Evolutionary conservation across 805 yeast genomes (phyloP).

Genomic region (Schizosaccharomyces cryophilus): DNA sequence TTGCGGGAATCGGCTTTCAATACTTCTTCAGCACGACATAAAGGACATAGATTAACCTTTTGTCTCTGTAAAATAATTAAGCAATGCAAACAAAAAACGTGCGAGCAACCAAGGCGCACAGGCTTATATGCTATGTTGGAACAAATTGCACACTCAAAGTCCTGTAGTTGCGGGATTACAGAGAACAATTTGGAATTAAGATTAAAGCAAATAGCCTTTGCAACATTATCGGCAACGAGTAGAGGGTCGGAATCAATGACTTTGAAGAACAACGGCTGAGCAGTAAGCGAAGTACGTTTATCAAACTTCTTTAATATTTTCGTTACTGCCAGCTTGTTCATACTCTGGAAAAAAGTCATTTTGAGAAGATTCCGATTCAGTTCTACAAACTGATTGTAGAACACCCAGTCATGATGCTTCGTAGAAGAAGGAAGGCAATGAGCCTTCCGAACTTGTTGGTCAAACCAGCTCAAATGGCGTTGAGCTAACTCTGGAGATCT

Average conservation of each 20-base stretch:
- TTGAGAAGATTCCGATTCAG: constrained; percentile 32
- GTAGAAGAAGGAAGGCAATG: constrained; percentile 6
- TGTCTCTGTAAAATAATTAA: constrained; percentile 41
- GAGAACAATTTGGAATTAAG: constrained; percentile 28
- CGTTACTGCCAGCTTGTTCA: constrained; percentile 37
- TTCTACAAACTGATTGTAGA: constrained; percentile 20
- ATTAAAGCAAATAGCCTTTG: constrained; percentile 24
- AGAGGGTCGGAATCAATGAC: constrained; percentile 21
- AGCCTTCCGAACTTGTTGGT: constrained; percentile 18
- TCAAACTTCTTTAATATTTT: constrained; percentile 57
- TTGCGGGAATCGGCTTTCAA: constrained; percentile 33
- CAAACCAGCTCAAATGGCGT: constrained; percentile 19
- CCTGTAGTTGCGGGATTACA: constrained; percentile 49
- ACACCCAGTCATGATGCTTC: neutral
- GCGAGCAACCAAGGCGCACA: constrained; percentile 36
- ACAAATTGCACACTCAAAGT: constrained; percentile 53
- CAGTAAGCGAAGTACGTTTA: constrained; percentile 29
- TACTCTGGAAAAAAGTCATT: constrained; percentile 32
- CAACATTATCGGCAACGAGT: constrained; percentile 22
- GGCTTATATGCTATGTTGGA: constrained; percentile 49
- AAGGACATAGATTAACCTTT: constrained; percentile 36
- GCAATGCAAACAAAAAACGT: constrained; percentile 50
- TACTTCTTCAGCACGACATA: constrained; percentile 33
- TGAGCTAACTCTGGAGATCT: constrained; percentile 22
- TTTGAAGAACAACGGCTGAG: constrained; percentile 20